Base-by-base conservation (phyloP, 352 stramenopile genomes). In the Phytophthora palmivora region DNA sequence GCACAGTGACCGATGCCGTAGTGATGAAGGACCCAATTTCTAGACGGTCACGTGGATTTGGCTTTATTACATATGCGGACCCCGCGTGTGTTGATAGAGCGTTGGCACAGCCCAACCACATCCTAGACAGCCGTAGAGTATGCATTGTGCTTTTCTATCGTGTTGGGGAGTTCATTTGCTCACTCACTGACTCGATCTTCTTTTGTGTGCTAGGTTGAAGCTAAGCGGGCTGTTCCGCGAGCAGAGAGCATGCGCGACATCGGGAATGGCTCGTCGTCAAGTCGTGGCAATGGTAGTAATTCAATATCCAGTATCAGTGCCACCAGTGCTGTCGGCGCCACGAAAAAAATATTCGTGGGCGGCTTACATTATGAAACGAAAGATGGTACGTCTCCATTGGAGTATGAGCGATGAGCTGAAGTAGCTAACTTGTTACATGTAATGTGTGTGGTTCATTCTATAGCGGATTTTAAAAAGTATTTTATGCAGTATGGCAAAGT, bases 21-120 rank as follows among this genome's bases (percentile, higher is more conserved):
- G 91, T 97, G 64, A 97, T 97, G 91, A 97, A 97, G 66, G 91
- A 97, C 52, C 87, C 88, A 53, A 96, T 97, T 51, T 97, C 91
- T 34, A 82, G 89, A 52, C 84, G 91, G 44, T 97, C 90, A 34
- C 78, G 91, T 46, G 91, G 91, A 39, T 97, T 97, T 65, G 91
- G 91, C n/a, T 97, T 97, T 72, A 97, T 97, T 79, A 97, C 91
- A 50, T 97, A 97, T 71, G 89, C 86, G 34, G 90, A 97, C 52
- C 81, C 89, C 4, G 59, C 64, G 14, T 96, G 87, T 63, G 91
- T 97, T 41, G 91, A 97, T 72, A 76, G 87, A 65, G 91, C 89
- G n/a, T 64, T 97, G 24, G 82, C 88, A 14, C 88, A 97, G 59
- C 76, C 89, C 30, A 96, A 93, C 50, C 91, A 97, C 58, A 92